Evolutionary conservation across 2,329 filamentous ascomycete genomes (phyloP), one percentile per base, ranked within the genome.

Genomic region (Fusarium buharicum): DNA sequence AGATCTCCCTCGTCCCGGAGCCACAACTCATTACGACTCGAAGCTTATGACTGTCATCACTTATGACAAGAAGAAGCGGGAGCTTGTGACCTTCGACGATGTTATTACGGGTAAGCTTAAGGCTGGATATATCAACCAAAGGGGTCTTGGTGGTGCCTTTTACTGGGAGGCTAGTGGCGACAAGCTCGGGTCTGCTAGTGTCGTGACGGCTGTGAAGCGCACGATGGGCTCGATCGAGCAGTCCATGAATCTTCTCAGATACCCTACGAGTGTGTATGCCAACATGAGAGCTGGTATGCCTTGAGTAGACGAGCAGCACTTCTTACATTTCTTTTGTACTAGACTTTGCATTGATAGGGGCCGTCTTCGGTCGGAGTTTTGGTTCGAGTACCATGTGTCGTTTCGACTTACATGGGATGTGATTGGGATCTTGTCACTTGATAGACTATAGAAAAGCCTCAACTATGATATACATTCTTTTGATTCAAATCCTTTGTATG

Each of bases 111-210:
- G 84, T 1, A 73, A 72, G 24, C 71, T 77, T 62, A 96, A 95
- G 78, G 84, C 84, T 1, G 72, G 78, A 9, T 95, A 89, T 70
- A 81, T 95, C 63, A 77, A 79, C 65, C 69, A 77, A 18, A 79
- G 81, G 49, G 79, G 83, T 0, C 82, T 96, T 1, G 91, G 90
- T 1, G 92, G 92, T 12, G 88, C 85, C 1, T 91, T 95, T 81
- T 96, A 90, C 84, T 96, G 92, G 92, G 91, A 96, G 75, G 88
- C 86, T 10, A 90, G 86, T 64, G 88, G 86, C 12, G 92, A 96
- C 69, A 78, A 74, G 62, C 66, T 60, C 1, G 82, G 79, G 28
- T 70, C 68, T 1, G 61, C 68, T 17, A 92, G 89, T 67, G 76
- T 95, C 61, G 85, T 91, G 17, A 73, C 76, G 16, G 81, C 81